A percentile compares a stretch with the other conserved stretches of the same genome.
These are phyloP conservation scores for Phialemoniopsis sp. DNA, from an alignment of 2,329 filamentous ascomycete genomes.

Conservation along the genomic window DNA sequence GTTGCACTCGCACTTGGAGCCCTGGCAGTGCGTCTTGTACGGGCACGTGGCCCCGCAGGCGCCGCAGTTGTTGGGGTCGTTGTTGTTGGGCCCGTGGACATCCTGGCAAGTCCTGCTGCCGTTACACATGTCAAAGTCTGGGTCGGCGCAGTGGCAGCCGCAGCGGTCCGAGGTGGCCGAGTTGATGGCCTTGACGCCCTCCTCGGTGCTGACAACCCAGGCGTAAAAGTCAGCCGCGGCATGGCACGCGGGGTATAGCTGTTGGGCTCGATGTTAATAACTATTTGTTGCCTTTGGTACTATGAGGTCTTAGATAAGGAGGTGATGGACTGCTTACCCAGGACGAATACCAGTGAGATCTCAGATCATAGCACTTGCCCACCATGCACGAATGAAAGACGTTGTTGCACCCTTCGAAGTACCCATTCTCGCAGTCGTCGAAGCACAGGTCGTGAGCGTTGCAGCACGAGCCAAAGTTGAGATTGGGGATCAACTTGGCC, in stretches of 20 bases:
- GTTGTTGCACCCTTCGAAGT: conserved; percentile 1
- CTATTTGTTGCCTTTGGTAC: too few species aligned
- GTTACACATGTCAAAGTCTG: background rate
- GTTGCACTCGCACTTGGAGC: conserved; percentile 5
- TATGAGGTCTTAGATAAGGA: too few species aligned
- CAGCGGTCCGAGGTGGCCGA: conserved; percentile 1
- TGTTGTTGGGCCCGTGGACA: background rate
- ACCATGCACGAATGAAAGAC: conserved; percentile 3
- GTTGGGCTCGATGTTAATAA: too few species aligned
- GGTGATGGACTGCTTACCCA: too few species aligned
- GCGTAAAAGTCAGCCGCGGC: conserved; percentile 2
- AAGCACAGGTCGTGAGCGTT: conserved; percentile 5
- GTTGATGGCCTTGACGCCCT: conserved; percentile 1
- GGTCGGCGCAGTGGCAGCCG: background rate
- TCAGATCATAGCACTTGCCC: background rate
- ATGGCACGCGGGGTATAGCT: background rate
- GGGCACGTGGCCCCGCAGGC: conserved; percentile 9
- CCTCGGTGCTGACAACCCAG: background rate
- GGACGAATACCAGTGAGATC: background rate
- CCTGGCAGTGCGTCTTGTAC: conserved; percentile 6
- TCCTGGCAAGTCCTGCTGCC: background rate
- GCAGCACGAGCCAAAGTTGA: conserved; percentile 2
- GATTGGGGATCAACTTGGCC: background rate
- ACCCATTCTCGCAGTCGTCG: conserved; percentile 1
- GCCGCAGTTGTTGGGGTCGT: conserved; percentile 9